Base-by-base conservation (phyloP, 2,329 filamentous ascomycete genomes). In the Sporothrix euskadiensis region DNA sequence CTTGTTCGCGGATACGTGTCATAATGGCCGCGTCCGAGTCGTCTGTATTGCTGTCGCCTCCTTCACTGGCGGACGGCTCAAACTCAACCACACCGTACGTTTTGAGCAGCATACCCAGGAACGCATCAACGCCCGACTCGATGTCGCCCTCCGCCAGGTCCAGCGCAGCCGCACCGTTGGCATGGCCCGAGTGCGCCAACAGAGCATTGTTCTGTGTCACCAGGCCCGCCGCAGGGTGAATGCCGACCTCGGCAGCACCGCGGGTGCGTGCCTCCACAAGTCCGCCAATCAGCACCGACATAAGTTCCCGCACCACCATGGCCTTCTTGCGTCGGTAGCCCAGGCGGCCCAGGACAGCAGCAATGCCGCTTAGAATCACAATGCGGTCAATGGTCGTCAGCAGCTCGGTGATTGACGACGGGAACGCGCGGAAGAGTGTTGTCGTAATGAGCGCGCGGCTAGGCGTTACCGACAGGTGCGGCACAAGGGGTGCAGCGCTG, bases 181-280 rank as follows among this genome's bases (percentile, higher is more conserved):
- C 81, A 57, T 85, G 85, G 0, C 85, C 84, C 81, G 68, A 32
- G 47, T 35, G 44, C 16, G 9, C 4, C 57, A 26, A n/a, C 49
- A 26, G 39, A 49, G 14, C 35, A 35, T 56, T 65, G 47, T 90
- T 91, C 41, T 96, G 83, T 14, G 91, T 90, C 35, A 94, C 90
- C 69, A 98, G 84, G 0, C 94, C 94, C 10, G 95, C 94, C 22
- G 95, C 95, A 56, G 96, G 96, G 82, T 98, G 95, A 49, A 99
- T 93, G 3, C 95, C 96, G 78, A 96, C 93, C 79, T 98, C 96
- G n/a, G 96, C 94, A 56, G 96, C 96, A 44, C 95, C 95, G 66
- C 95, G 88, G 65, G 97, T 98, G 54, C 96, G 89, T 19, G 96
- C 96, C 81, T 98, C 94, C 4, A 97, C 91, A 9, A 99, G 86